Conservation (phyloP, 2,329 filamentous ascomycete species). For the Aureobasidium sp. region DNA sequence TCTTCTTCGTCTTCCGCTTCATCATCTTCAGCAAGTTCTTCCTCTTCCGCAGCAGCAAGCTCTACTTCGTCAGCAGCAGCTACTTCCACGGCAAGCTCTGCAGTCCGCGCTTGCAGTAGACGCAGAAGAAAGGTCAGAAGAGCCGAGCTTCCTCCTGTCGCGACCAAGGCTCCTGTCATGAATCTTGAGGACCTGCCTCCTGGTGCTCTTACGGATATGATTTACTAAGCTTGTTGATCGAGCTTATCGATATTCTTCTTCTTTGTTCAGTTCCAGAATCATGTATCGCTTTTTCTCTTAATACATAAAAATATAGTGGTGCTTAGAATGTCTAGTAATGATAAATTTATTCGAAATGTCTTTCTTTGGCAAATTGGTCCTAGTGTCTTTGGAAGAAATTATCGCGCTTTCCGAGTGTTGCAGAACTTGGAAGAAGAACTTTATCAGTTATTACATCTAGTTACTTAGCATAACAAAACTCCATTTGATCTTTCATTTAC, state of each 20-base stretch:
- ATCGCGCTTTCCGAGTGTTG: too few species aligned
- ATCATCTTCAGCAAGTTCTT: neutral
- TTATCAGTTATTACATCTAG: too few species aligned
- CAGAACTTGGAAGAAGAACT: too few species aligned
- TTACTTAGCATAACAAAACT: too few species aligned
- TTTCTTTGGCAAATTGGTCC: too few species aligned
- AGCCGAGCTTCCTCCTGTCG: neutral
- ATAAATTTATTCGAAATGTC: too few species aligned
- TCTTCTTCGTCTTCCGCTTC: neutral
- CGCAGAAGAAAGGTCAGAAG: conserved; percentile 9
- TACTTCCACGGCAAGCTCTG: too few species aligned
- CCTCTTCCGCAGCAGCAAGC: neutral
- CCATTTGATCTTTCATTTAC: neutral
- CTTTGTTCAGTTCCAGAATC: too few species aligned
- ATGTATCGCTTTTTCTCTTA: neutral
- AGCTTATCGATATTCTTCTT: neutral
- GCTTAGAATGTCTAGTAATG: neutral
- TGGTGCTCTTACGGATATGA: neutral
- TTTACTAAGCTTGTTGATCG: conserved; percentile 1
- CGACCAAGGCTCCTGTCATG: neutral
- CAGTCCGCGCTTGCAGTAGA: neutral
- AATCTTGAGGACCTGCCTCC: neutral
- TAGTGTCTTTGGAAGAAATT: too few species aligned
- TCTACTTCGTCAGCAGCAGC: neutral
- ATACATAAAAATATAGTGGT: neutral